Conservation (phyloP, 352 stramenopile genomes). For the Globisporangium uncinulatum region DNA sequence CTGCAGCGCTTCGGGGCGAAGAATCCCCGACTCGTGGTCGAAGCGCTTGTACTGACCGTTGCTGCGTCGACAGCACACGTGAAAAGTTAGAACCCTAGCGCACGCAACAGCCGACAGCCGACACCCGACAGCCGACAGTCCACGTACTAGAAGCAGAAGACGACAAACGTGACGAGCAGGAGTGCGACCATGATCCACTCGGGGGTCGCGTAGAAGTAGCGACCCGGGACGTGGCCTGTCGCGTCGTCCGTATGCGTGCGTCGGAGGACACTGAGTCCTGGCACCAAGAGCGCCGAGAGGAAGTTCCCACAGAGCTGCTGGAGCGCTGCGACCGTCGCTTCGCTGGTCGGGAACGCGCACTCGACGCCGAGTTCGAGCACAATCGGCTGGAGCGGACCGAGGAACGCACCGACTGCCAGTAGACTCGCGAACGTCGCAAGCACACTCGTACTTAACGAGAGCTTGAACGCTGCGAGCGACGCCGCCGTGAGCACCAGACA, state of each 20-base stretch:
- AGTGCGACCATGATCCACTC: conserved; percentile 50
- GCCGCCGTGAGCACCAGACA: conserved; percentile 46
- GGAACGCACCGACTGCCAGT: conserved; percentile 36
- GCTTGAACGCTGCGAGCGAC: conserved; percentile 39
- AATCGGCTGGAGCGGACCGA: conserved; percentile 65
- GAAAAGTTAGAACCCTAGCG: neutral
- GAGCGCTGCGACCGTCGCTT: conserved; percentile 65
- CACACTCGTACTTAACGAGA: conserved; percentile 28
- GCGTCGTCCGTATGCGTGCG: conserved; percentile 23
- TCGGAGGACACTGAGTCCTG: conserved; percentile 36
- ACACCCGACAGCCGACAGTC: neutral
- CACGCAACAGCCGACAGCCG: neutral
- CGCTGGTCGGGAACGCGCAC: conserved; percentile 67
- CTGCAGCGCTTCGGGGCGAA: neutral
- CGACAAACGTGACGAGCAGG: conserved; percentile 29
- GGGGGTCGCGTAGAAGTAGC: conserved; percentile 42
- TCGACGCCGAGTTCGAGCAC: conserved; percentile 67
- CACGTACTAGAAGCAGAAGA: conserved; percentile 27
- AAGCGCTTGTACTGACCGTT: conserved; percentile 29
- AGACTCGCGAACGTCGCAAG: conserved; percentile 42
- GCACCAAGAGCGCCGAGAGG: conserved; percentile 48
- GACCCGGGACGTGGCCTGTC: conserved; percentile 21
- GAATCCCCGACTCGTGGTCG: conserved; percentile 10
- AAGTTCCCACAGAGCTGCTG: conserved; percentile 80
- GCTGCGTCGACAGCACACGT: conserved; percentile 5